A percentile compares a stretch with the other conserved stretches of the same genome.
These are phyloP conservation scores for Pneumocystis murina DNA, from an alignment of 1,139 yeast species.

Conservation along the genomic window DNA sequence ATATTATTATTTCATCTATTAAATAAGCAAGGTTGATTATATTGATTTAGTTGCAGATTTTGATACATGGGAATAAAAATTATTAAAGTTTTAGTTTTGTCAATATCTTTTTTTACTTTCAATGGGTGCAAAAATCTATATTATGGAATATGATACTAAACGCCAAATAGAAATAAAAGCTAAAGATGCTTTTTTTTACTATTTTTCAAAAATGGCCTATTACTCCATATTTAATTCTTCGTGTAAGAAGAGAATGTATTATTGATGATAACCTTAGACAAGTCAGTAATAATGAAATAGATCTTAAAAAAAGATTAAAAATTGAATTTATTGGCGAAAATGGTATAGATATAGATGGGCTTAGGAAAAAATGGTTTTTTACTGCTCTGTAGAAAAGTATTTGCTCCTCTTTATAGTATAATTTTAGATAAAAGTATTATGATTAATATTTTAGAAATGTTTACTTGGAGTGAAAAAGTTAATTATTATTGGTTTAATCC, in stretches of 20 bases:
- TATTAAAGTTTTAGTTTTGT: conserved; percentile 34
- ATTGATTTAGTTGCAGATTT: conserved; percentile 65
- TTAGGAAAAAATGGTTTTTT: conserved; percentile 87
- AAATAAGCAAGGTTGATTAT: conserved; percentile 33
- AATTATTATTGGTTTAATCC: conserved; percentile 57
- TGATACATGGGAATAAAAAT: conserved; percentile 54
- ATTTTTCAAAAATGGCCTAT: conserved; percentile 45
- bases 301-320: conserved; percentile 54
- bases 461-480: conserved; percentile 49
- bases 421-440: conserved; percentile 21
- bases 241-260: conserved; percentile 42
- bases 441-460: conserved; percentile 15
- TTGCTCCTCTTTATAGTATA: conserved; percentile 51
- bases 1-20: background rate
- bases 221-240: conserved; percentile 53
- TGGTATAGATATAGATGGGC: conserved; percentile 90
- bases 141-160: conserved; percentile 70
- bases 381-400: conserved; percentile 51
- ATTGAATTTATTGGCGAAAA: conserved; percentile 77
- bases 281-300: conserved; percentile 32
- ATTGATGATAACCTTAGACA: conserved; percentile 57
- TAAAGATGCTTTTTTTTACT: conserved; percentile 67
- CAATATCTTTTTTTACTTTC: conserved; percentile 73
- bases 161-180: conserved; percentile 77
- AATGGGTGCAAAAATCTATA: conserved; percentile 63